Evolutionary conservation across 306 rosid species (phyloP).

Genomic region (Vigna trinervia): DNA sequence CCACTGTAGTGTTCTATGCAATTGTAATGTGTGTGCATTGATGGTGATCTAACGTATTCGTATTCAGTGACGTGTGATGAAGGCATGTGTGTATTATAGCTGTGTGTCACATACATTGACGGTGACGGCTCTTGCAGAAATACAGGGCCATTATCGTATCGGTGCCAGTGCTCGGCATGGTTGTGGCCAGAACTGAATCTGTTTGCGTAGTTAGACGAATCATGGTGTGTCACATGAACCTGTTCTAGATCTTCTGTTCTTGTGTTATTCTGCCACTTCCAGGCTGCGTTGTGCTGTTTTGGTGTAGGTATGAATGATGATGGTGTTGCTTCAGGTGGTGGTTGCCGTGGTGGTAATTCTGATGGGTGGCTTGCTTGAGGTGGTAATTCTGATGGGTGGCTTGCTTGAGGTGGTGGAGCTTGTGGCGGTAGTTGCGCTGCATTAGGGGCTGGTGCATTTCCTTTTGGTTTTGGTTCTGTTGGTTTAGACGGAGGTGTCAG

Average conservation of each 20-base stretch:
- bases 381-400: not conserved
- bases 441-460: slow-evolving; percentile 36
- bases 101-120: slow-evolving; percentile 61
- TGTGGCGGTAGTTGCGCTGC: slow-evolving; percentile 39
- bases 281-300: slow-evolving; percentile 43
- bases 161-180: slow-evolving; percentile 49
- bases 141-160: slow-evolving; percentile 50
- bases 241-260: slow-evolving; percentile 51
- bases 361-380: slow-evolving; percentile 35
- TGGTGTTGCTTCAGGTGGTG: slow-evolving; percentile 48
- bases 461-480: slow-evolving; percentile 42
- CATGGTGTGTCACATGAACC: slow-evolving; percentile 56
- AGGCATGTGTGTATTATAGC: slow-evolving; percentile 70
- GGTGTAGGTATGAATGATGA: slow-evolving; percentile 42
- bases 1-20: slow-evolving; percentile 55
- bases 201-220: slow-evolving; percentile 52
- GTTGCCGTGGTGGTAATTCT: slow-evolving; percentile 41
- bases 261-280: slow-evolving; percentile 42
- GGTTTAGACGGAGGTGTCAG: slow-evolving; percentile 45
- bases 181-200: slow-evolving; percentile 48
- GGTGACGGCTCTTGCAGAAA: slow-evolving; percentile 38
- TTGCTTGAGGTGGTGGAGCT: slow-evolving; percentile 41
- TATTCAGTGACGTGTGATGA: slow-evolving; percentile 69
- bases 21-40: slow-evolving; percentile 51
- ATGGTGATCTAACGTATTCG: slow-evolving; percentile 64